Evolutionary conservation across 164 flowering plant genomes (phyloP).

Genomic region (Umbellularia californica): DNA sequence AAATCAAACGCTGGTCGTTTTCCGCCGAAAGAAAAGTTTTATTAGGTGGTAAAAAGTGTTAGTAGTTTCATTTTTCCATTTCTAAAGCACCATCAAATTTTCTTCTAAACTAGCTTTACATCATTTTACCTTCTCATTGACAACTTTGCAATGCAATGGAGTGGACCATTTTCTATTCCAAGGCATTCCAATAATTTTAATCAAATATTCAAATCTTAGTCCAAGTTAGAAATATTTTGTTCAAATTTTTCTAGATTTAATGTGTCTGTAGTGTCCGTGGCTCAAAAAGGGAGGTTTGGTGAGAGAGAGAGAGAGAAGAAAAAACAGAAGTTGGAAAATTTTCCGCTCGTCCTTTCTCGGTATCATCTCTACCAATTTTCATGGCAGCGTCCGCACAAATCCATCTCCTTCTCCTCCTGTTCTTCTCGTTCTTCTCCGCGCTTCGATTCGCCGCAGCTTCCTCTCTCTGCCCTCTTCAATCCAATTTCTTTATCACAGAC

Average conservation of each 20-base stretch:
- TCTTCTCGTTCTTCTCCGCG: constrained; percentile 6
- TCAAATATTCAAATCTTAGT: no score
- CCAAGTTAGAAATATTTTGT: not conserved
- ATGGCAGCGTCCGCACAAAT: constrained; percentile 15
- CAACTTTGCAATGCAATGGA: no score
- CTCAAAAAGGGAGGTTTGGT: not conserved
- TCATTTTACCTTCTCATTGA: no score
- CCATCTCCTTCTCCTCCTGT: constrained; percentile 10
- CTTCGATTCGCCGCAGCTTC: constrained; percentile 10
- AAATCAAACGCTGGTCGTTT: no score
- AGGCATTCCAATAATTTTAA: no score
- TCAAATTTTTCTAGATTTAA: no score
- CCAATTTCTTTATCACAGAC: constrained; percentile 15
- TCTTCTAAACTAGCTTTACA: no score
- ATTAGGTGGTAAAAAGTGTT: no score
- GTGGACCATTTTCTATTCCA: no score
- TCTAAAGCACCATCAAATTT: no score
- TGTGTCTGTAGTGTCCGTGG: not conserved
- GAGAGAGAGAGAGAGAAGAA: not conserved
- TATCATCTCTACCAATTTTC: not conserved
- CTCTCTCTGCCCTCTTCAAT: constrained; percentile 23
- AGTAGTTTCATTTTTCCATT: no score
- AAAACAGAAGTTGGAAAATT: not conserved
- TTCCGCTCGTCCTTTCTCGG: not conserved
- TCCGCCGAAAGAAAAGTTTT: no score